Base-by-base conservation (phyloP, 306 rosid species). In the Rosa chinensis region DNA sequence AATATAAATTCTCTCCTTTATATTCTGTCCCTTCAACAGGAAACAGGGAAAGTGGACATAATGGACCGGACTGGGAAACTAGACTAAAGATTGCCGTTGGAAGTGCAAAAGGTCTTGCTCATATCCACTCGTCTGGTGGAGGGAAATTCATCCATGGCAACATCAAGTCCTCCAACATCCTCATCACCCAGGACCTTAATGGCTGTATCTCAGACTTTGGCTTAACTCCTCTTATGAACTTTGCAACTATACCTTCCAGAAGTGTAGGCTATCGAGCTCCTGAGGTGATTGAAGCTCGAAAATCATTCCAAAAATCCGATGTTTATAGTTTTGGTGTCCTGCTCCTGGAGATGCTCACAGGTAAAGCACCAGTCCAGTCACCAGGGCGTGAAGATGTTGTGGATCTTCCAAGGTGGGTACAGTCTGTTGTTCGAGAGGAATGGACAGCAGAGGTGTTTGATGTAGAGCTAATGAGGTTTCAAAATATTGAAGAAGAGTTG, bases 391-490 rank as follows among this genome's bases (percentile, higher is more conserved):
- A 90, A 21, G 94, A 91, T 32, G 80, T 84, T 66, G 82, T 79
- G 68, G 97, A 95, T 82, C 99, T 95, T 79, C 97, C 99, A 35
- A 92, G 87, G 76, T 95, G 99, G 99, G 97, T 91, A 0, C 93
- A 89, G 50, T 91, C 97, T 59, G 93, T 92, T 59, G 98, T 94
- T 8, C 81, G 97, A 72, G 97, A 92, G 85, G 98, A 92, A 73
- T 89, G 99, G 99, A 95, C 98, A 70, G 85, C 94, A 12, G 99
- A 95, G 91, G 99, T 95, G 78, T 92, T 95, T 86, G 98, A 95
- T 82, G 86, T 91, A 32, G 93, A 94, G 85, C 88, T 94, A 1
- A 90, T 90, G 92, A 90, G 85, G 75, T 85, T 85, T 64, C 87
- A 85, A 64, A 87, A 90, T 59, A 92, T 92, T 69, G 99, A 92